phyloP scores from a whole-genome alignment of 2,329 filamentous ascomycete genomes.

The Epichloe gansuensis region DNA sequence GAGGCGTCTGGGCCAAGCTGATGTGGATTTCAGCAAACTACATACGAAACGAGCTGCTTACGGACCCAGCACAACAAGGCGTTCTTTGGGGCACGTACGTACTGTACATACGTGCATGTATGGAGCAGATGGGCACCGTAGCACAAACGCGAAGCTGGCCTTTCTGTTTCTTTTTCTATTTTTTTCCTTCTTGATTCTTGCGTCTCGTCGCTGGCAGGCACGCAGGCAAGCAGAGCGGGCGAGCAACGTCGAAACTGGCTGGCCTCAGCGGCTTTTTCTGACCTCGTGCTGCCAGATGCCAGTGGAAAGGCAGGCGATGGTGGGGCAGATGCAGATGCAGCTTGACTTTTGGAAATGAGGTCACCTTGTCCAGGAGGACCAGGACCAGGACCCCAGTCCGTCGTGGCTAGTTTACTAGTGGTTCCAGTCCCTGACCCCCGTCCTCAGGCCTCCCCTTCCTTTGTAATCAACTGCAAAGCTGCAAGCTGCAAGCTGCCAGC shows the following conservation, averaged over 20 bases:
- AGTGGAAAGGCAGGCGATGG: background rate
- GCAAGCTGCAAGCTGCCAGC: too few relatives aligned
- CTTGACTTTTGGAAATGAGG: conserved; percentile 1
- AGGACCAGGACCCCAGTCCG: background rate
- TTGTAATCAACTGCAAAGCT: too few relatives aligned
- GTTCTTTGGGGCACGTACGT: too few relatives aligned
- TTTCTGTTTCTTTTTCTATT: background rate
- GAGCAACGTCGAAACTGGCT: background rate
- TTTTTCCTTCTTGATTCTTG: background rate
- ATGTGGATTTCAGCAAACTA: background rate
- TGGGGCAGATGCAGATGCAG: background rate
- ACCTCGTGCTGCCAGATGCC: background rate
- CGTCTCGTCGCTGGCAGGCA: background rate
- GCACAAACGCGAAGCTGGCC: too few relatives aligned
- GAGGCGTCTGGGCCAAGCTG: background rate
- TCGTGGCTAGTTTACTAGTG: too few relatives aligned
- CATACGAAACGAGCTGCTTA: background rate
- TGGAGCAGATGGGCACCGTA: too few relatives aligned
- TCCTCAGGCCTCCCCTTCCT: too few relatives aligned
- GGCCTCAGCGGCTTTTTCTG: background rate
- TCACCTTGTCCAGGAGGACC: background rate
- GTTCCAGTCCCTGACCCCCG: background rate
- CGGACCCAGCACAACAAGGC: background rate
- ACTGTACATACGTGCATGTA: too few relatives aligned
- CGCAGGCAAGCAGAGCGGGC: background rate